Evolutionary conservation across 352 stramenopile genomes (phyloP).

Genomic region (Plasmopara muralis): DNA sequence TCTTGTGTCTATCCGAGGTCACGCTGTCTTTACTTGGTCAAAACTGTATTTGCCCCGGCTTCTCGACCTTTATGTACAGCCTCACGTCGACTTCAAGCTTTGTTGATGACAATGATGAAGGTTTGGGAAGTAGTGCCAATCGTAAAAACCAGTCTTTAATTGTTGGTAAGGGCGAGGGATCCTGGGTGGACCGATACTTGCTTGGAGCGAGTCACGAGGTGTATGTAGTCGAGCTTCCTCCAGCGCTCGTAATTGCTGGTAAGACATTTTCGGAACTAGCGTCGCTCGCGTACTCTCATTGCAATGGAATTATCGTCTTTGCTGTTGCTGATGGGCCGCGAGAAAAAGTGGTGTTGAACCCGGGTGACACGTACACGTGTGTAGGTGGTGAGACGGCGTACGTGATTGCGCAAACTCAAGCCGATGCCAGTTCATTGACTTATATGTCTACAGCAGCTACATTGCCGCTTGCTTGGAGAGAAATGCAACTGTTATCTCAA

Average conservation of each 20-base stretch:
- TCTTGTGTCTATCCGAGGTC: conserved; percentile 73
- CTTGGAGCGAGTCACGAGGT: conserved; percentile 71
- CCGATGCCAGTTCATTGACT: conserved; percentile 27
- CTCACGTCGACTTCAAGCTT: conserved; percentile 76
- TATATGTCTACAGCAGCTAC: conserved; percentile 20
- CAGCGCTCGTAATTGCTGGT: conserved; percentile 40
- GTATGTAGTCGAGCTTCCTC: conserved; percentile 64
- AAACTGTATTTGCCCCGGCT: conserved; percentile 81
- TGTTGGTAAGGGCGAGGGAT: conserved; percentile 29
- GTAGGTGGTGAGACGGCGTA: conserved; percentile 61
- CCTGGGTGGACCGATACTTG: conserved; percentile 71
- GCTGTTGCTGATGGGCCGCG: conserved; percentile 38
- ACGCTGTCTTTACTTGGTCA: conserved; percentile 75
- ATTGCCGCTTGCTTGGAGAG: conserved; percentile 29
- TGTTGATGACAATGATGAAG: conserved; percentile 30
- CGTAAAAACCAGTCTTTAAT: conserved; percentile 16
- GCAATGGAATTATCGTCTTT: conserved; percentile 72
- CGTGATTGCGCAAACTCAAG: conserved; percentile 59
- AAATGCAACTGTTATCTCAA: conserved; percentile 24
- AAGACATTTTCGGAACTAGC: conserved; percentile 78
- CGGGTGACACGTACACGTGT: conserved; percentile 66
- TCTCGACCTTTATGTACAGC: conserved; percentile 86
- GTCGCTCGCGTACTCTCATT: conserved; percentile 69
- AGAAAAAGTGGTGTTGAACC: conserved; percentile 67
- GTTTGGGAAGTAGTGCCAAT: conserved; percentile 23